Evolutionary conservation across 169 alveolate species (phyloP), one percentile per base, ranked within the genome.

Genomic region (Blepharisma undulans): DNA sequence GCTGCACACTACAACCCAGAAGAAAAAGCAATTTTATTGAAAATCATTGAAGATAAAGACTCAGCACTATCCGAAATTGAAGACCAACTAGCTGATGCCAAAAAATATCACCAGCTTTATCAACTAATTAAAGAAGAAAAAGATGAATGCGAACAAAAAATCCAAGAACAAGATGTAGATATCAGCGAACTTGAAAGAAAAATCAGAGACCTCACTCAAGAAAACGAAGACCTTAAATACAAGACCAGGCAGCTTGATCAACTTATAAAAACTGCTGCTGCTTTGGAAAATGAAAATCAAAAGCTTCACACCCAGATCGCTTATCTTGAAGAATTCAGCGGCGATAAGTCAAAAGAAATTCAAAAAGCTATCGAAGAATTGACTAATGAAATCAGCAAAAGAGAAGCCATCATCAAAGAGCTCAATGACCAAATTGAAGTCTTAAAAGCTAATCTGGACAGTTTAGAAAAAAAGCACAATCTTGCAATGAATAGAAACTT

Each of bases 21-120:
- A 79, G 61, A 79, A 79, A 32, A 29, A 25, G 61, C 29, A 32
- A 25, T 25, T 25, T 72, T 79, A 21, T 21, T 25, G 34, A 79
- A n/a, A 79, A 33, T 79, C 34, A 25, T 79, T 21, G 87, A 79
- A 79, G 87, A 79, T n/a, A 79, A 79, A 32, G 71, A 79, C 29
- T n/a, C 25, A 79, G 87, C 34, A 27, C 36, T 79, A 25, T 25
- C 29, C 18, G 87, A 79, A 79, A 22, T 32, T 6, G 72, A 79
- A 79, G 61, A 79, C 36, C 34, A 79, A 10, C 87, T 79, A 27
- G 8, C 2, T 27, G 36, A 21, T 32, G 61, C 61, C 61, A 79
- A 33, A 30, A 25, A 33, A 30, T 79, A 30, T n/a, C 87, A 79
- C 10, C 29, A 27, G 29, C 87, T 79, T 79, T 79, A 79, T 33